phyloP scores from a whole-genome alignment of 2,329 filamentous ascomycete genomes.

The Claviceps pazoutovae region DNA sequence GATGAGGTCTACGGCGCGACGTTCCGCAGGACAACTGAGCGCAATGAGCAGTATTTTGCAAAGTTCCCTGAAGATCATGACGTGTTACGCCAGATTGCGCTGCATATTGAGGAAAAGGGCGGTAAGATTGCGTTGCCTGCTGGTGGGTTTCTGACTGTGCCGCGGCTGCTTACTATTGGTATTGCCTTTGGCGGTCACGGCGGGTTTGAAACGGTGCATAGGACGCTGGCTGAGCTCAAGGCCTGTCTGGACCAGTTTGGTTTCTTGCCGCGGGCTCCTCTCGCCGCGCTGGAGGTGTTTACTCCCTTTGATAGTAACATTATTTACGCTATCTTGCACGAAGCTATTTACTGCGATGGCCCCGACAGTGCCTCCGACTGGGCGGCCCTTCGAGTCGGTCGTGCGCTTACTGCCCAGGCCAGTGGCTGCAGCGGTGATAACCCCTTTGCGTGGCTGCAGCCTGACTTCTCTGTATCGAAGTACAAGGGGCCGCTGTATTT shows the following conservation, averaged over 20 bases:
- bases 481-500: slow-evolving; percentile 50
- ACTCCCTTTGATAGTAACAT: slow-evolving; percentile 61
- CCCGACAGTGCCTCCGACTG: slow-evolving; percentile 51
- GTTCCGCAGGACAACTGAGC: slow-evolving; percentile 53
- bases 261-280: slow-evolving; percentile 58
- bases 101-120: slow-evolving; percentile 42
- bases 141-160: slow-evolving; percentile 58
- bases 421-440: slow-evolving; percentile 14
- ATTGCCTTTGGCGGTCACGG: slow-evolving; percentile 67
- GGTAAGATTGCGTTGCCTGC: slow-evolving; percentile 48
- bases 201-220: slow-evolving; percentile 62
- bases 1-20: slow-evolving; percentile 64
- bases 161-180: slow-evolving; percentile 64
- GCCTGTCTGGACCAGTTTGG: slow-evolving; percentile 64
- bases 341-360: slow-evolving; percentile 71
- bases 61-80: slow-evolving; percentile 75
- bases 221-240: slow-evolving; percentile 54
- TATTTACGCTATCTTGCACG: slow-evolving; percentile 78
- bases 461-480: slow-evolving; percentile 13
- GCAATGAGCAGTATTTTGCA: slow-evolving; percentile 66
- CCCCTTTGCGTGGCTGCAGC: slow-evolving; percentile 37
- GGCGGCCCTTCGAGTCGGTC: slow-evolving; percentile 55
- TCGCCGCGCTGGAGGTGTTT: slow-evolving; percentile 53
- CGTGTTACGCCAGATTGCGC: slow-evolving; percentile 51
- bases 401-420: slow-evolving; percentile 21